phyloP scores from a whole-genome alignment of 108 stramenopile species.

The Cyclotella atomus region DNA sequence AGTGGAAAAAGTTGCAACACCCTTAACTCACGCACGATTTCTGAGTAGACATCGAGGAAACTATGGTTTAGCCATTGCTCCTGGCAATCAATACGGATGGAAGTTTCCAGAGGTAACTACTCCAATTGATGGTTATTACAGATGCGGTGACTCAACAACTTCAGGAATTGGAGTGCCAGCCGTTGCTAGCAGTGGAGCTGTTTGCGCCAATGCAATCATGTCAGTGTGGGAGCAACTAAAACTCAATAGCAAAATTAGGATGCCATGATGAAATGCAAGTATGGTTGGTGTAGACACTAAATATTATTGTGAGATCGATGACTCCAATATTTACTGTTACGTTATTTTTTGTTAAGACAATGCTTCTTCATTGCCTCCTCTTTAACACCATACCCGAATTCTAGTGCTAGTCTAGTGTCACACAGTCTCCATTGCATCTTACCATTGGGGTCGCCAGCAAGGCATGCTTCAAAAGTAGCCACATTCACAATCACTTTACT shows the following conservation, averaged over 20 bases:
- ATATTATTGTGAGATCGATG: too few species aligned
- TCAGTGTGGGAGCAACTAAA: slow-evolving; percentile 53
- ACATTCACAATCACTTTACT: slow-evolving; percentile 29
- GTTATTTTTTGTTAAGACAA: too few species aligned
- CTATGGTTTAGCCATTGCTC: slow-evolving; percentile 51
- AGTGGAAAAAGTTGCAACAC: slow-evolving; percentile 85
- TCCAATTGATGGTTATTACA: slow-evolving; percentile 52
- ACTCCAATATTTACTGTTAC: too few species aligned
- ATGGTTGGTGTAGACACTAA: too few species aligned
- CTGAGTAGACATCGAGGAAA: slow-evolving; percentile 54
- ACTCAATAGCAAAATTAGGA: slow-evolving; percentile 52
- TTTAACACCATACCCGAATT: slow-evolving; percentile 20
- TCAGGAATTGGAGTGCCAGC: slow-evolving; percentile 77
- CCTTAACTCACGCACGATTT: slow-evolving; percentile 93
- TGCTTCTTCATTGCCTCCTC: too few species aligned
- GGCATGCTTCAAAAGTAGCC: slow-evolving; percentile 47
- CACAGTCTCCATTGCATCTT: slow-evolving; percentile 38
- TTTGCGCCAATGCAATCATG: slow-evolving; percentile 57
- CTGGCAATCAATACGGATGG: slow-evolving; percentile 40
- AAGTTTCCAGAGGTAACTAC: slow-evolving; percentile 53
- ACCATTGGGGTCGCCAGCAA: slow-evolving; percentile 43
- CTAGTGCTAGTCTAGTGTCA: slow-evolving; percentile 7
- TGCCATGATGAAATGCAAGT: slow-evolving; percentile 45
- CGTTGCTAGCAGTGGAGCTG: slow-evolving; percentile 65
- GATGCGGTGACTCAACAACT: slow-evolving; percentile 69